Evolutionary conservation across 2,329 filamentous ascomycete species (phyloP), one percentile per base, ranked within the genome.

Genomic region (Pseudogymnoascus sp.): DNA sequence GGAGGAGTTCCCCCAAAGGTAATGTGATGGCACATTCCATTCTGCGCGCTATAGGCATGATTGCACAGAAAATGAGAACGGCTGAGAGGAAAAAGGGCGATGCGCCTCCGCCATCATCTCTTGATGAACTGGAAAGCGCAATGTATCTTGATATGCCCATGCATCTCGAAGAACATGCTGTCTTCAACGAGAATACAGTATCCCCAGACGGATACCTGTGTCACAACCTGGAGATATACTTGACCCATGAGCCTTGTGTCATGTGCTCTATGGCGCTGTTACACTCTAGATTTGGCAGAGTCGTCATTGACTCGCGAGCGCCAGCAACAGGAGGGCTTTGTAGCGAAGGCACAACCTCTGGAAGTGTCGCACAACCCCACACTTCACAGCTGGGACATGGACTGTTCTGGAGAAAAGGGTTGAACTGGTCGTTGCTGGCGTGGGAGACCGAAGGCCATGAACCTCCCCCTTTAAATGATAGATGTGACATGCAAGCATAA

Each of bases 261-360:
- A 95, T 96, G 84, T 99, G 94, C 76, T 91, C 90, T 37, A 97
- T 97, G 94, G 94, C 91, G 1, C 89, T 97, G 69, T 81, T 97
- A 21, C 92, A 97, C 73, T 97, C 93, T 7, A 85, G 94, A 60
- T 96, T 99, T 81, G 87, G 90, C 50, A 87, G 89, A 62, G 89
- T 92, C 61, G 82, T 96, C 40, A 96, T 96, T 75, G 85, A 84
- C 66, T 82, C 86, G 66, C 84, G 90, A 63, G 94, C 96, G 89
- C 82, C 84, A 56, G 78, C 84, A 66, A 95, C 90, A 11, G 93
- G 93, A 60, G 92, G 91, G 47, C 80, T 97, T 77, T 89, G 88
- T 70, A 88, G 91, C 21, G 91, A 96, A 74, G 83, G 85, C 68
- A 67, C 75, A 21, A 37, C 76, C 76, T 14, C 72, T 73, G 12